phyloP scores from a whole-genome alignment of 176 grass and related monocot genomes.

The Aegilops tauschii region DNA sequence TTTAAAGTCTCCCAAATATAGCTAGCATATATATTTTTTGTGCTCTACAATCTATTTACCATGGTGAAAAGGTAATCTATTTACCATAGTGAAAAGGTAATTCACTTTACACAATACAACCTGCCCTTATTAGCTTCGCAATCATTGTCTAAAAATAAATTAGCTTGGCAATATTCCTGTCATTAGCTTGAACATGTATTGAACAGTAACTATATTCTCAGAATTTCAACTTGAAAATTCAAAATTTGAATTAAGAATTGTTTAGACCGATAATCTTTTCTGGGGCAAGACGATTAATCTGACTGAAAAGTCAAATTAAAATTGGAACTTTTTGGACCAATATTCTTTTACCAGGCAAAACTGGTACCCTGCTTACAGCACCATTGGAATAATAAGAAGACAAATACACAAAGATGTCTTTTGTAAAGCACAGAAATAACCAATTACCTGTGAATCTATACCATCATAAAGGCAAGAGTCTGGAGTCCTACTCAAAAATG shows the following conservation, averaged over 20 bases:
- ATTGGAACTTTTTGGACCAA: background rate
- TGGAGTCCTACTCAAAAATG: slow-evolving; percentile 69
- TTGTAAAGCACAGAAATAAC: background rate
- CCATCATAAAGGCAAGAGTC: slow-evolving; percentile 92
- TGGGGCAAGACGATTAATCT: background rate
- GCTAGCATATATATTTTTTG: background rate
- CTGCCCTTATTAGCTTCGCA: background rate
- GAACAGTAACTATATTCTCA: background rate
- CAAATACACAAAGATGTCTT: background rate
- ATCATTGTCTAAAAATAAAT: background rate
- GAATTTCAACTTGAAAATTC: background rate
- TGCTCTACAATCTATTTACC: background rate
- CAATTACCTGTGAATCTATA: slow-evolving; percentile 87
- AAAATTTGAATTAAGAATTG: background rate
- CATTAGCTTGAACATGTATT: background rate
- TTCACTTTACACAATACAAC: background rate
- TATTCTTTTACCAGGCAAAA: background rate
- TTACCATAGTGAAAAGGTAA: background rate
- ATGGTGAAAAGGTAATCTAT: background rate
- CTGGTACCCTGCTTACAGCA: background rate
- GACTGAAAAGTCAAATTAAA: background rate
- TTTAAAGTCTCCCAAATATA: background rate
- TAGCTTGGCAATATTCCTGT: background rate
- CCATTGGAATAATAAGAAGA: background rate
- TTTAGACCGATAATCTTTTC: background rate